phyloP scores from a whole-genome alignment of 148 eudicot genomes.

The Fagopyrum tataricum region DNA sequence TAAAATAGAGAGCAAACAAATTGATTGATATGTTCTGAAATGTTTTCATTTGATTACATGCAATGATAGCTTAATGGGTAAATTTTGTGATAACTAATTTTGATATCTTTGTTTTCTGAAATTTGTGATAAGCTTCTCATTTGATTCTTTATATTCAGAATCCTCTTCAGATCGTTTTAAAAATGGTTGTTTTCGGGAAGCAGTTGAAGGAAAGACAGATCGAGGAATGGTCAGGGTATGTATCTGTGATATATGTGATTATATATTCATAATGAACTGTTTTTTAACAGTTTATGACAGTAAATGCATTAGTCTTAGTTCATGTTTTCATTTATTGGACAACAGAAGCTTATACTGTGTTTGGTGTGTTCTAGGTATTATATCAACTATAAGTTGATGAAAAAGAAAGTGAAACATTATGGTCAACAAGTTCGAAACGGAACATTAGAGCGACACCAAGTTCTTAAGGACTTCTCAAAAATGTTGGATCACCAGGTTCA shows the following conservation, averaged over 20 bases:
- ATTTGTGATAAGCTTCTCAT: not conserved
- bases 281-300: no score
- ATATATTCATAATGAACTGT: no score
- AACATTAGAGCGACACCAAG: conserved; percentile 45
- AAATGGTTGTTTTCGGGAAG: conserved; percentile 24
- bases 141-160: not conserved
- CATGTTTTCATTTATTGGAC: not conserved
- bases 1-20: no score
- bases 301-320: no score
- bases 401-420: conserved; percentile 66
- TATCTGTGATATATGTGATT: no score
- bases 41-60: not conserved
- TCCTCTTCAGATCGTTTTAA: conserved; percentile 21
- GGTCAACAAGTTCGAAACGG: conserved; percentile 43
- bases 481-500: conserved; percentile 66
- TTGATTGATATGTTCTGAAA: not conserved
- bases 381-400: conserved; percentile 73
- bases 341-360: not conserved
- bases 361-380: conserved; percentile 27
- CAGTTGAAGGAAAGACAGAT: conserved; percentile 11
- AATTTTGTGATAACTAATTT: not conserved
- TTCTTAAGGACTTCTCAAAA: conserved; percentile 65
- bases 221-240: conserved; percentile 12
- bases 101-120: not conserved
- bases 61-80: not conserved